phyloP scores from a whole-genome alignment of 805 yeast genomes.

The Metschnikowia shivogae region DNA sequence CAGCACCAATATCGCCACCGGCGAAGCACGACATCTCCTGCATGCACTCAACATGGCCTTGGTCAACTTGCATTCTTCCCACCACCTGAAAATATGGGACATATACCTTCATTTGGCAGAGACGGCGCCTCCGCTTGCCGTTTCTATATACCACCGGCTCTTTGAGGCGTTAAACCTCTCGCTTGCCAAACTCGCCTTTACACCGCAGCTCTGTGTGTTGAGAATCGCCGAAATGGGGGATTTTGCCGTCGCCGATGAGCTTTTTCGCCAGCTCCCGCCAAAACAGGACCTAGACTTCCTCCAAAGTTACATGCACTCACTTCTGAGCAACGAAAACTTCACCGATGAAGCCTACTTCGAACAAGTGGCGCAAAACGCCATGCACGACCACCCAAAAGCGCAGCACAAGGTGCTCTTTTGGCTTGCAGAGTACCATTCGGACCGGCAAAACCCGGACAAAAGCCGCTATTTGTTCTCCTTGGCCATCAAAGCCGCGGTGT shows the following conservation, averaged over 20 bases:
- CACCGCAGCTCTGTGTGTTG: conserved; percentile 15
- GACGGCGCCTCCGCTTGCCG: conserved; percentile 37
- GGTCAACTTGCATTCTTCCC: conserved; percentile 43
- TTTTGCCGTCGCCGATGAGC: conserved; percentile 19
- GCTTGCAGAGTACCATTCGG: conserved; percentile 47
- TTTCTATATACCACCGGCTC: conserved; percentile 29
- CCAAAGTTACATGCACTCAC: conserved; percentile 5
- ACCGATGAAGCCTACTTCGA: conserved; percentile 6
- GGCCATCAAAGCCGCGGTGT: conserved; percentile 43
- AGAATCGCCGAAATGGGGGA: conserved; percentile 30
- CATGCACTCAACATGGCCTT: conserved; percentile 47
- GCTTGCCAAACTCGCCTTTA: neutral
- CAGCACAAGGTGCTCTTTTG: conserved; percentile 44
- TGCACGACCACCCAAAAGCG: conserved; percentile 54
- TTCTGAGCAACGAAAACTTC: neutral
- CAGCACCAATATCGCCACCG: too few relatives aligned
- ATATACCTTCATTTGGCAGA: conserved; percentile 54
- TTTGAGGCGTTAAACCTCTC: conserved; percentile 12
- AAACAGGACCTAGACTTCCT: conserved; percentile 4
- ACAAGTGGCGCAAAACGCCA: conserved; percentile 9
- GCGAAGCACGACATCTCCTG: neutral
- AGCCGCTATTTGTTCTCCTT: conserved; percentile 40
- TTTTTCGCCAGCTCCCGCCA: conserved; percentile 21
- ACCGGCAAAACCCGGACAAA: conserved; percentile 25
- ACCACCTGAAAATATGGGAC: conserved; percentile 44